phyloP scores from a whole-genome alignment of 805 yeast species.

The Candida nanaspora region DNA sequence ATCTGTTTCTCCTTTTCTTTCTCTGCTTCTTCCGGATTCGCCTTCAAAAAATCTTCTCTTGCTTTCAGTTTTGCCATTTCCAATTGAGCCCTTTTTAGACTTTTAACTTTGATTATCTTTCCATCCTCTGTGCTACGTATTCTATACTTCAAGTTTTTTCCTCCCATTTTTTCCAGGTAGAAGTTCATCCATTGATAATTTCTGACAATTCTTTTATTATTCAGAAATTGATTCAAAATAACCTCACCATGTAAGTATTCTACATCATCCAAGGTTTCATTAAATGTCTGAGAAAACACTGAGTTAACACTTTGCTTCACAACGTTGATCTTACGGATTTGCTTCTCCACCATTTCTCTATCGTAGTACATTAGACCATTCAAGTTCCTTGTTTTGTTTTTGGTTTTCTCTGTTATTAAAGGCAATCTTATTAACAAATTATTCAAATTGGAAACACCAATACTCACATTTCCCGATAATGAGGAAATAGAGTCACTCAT shows the following conservation, averaged over 20 bases:
- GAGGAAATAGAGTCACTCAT: conserved; percentile 18
- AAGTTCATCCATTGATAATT: conserved; percentile 41
- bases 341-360: conserved; percentile 16
- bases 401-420: conserved; percentile 9
- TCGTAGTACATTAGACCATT: conserved; percentile 40
- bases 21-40: background rate
- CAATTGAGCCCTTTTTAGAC: background rate
- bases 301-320: conserved; percentile 25
- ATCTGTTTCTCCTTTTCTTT: conserved; percentile 6
- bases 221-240: conserved; percentile 35
- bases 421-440: conserved; percentile 23
- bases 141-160: conserved; percentile 14
- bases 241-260: conserved; percentile 45
- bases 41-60: background rate
- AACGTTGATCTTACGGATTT: conserved; percentile 16
- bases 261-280: conserved; percentile 34
- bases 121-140: conserved; percentile 2
- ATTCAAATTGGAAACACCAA: conserved; percentile 18
- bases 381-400: conserved; percentile 13
- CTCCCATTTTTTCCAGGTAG: conserved; percentile 38
- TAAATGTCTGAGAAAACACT: conserved; percentile 17
- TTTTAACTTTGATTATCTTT: conserved; percentile 18
- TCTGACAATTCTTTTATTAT: conserved; percentile 33
- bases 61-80: background rate
- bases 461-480: conserved; percentile 16